Base-by-base conservation (phyloP, 73 alveolate genomes). In the Paraurostyla sp. region DNA sequence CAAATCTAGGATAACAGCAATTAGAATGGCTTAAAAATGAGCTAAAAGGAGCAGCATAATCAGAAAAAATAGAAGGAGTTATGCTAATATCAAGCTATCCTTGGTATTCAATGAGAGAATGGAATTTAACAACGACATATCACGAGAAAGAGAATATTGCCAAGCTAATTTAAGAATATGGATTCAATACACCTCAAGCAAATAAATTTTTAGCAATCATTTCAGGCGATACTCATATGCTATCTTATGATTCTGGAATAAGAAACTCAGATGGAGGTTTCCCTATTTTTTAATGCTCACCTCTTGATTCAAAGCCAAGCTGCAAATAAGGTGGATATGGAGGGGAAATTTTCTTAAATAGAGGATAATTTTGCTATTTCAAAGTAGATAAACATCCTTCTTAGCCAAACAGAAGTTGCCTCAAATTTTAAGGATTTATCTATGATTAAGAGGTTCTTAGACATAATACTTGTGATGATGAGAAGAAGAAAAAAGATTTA, bases 71-170 rank as follows among this genome's bases (percentile, higher is more conserved):
- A 7, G 60, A 75, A 50, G 87, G 87, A 48, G 87, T 75, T n/a
- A 29, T 75, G 20, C 43, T 75, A 22, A 7, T 75, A 11, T n/a
- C 16, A 25, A 11, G 58, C 32, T 75, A 46, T 4, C 87, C 87
- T 49, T 75, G 87, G 87, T 20, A 46, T 75, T 75, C 87, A 75
- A 49, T 46, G 29, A 75, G 87, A 49, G 87, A 75, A 50, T 75
- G 87, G 87, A 75, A 75, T 48, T 46, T 11, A 50, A 48, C 71
- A 3, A 43, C 65, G 6, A 75, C 87, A 15, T 32, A 11, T 33
- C 51, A 75, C 27, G 87, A 75, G 33, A 75, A 75, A 29, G 45
- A 25, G 33, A 6, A 48, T 1, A 43, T 75, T 3, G 45, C 48
- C 18, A 32, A 75, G 18, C 27, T 48, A 25, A 75, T 75, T 15